A percentile compares a stretch with the other conserved stretches of the same genome.
These are phyloP conservation scores for Jaltomata sinuosa DNA, from an alignment of 257 asterid species.

Conservation along the genomic window DNA sequence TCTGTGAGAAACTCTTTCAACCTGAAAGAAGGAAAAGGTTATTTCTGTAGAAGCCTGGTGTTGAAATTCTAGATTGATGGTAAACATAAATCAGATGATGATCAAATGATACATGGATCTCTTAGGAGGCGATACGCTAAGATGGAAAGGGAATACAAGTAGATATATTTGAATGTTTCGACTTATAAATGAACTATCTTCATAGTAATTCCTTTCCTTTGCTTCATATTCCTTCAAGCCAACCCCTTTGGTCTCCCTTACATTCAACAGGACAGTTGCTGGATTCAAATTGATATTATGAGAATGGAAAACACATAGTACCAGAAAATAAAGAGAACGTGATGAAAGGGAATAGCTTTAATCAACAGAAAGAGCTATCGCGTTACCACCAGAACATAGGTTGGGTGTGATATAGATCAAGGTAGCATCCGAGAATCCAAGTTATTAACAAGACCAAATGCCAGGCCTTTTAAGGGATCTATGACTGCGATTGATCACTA, in stretches of 20 bases:
- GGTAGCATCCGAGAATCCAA: background rate
- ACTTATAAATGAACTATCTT: background rate
- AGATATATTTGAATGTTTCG: background rate
- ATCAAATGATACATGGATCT: background rate
- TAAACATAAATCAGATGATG: background rate
- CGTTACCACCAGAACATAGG: background rate
- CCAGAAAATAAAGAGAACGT: background rate
- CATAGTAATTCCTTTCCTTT: background rate
- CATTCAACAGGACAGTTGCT: background rate
- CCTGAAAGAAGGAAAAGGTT: conserved; percentile 34
- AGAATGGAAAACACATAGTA: background rate
- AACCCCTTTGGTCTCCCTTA: background rate
- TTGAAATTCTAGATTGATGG: background rate
- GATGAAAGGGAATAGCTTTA: background rate
- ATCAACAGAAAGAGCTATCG: background rate
- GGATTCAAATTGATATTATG: background rate
- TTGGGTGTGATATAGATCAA: background rate
- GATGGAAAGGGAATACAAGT: background rate
- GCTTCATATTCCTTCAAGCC: background rate
- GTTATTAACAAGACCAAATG: background rate
- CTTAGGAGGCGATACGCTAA: background rate
- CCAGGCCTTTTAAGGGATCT: background rate
- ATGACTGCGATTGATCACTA: background rate
- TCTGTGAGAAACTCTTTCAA: conserved; percentile 89
- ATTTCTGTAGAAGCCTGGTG: background rate